Evolutionary conservation across 1,139 yeast species (phyloP), one percentile per base, ranked within the genome.

Genomic region (Nadsonia starkeyi-henricii): DNA sequence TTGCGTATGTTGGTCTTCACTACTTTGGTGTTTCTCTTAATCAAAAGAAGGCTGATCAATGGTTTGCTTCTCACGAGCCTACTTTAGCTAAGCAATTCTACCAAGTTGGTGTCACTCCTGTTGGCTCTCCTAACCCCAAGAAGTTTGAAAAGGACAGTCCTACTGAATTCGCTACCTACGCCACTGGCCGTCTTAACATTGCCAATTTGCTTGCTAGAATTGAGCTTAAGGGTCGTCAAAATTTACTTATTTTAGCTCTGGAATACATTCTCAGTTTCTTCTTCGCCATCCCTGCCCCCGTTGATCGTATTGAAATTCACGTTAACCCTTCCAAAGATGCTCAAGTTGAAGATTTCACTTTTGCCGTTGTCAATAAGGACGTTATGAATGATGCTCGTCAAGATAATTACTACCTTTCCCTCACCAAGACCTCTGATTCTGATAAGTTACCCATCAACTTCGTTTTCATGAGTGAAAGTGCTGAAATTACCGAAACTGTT

Each of bases 401-500:
- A 47, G 77, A 76, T 53, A 81, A 84, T 68, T 91, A 86, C 69
- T 89, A 70, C 67, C 72, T 89, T 61, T 83, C 95, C 1, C 74
- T 89, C 61, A 85, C 97, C 56, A 84, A 78, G 59, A 86, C 96
- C 42, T 61, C 82, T 41, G 85, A 80, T 60, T 80, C 88, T 30
- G 64, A 74, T 30, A 73, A 75, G 57, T 70, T 89, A 58, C 96
- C 96, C 45, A 77, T 83, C 51, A 56, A 56, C 47, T 83, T 75
- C 62, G 95, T 88, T 20, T 85, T 79, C 68, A 89, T 91, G 98
- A 74, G 85, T 58, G 98, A 91, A 70, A 78, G 78, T 51, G 75
- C 79, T 53, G 97, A 89, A 63, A 72, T 85, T 66, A 86, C 81
- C 58, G 86, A 80, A 7, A 70, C 77, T 55, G 67, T 83, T 51